phyloP scores from a whole-genome alignment of 2,329 filamentous ascomycete genomes.

The Aspergillus persii region DNA sequence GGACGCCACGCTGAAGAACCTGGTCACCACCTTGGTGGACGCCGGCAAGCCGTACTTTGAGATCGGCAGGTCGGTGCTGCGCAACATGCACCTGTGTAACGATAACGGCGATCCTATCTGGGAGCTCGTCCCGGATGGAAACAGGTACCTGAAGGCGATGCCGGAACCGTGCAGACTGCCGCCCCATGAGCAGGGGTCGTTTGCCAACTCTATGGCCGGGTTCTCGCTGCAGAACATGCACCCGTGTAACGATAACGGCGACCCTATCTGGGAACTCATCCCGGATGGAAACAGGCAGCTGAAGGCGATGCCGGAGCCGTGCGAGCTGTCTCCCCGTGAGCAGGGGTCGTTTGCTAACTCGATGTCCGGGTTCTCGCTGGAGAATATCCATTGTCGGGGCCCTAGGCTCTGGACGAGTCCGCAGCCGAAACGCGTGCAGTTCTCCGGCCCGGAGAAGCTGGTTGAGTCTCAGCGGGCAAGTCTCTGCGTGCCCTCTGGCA shows the following conservation, averaged over 20 bases:
- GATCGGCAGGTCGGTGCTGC: slow-evolving; percentile 12
- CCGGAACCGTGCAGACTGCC: background rate
- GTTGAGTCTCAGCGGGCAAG: background rate
- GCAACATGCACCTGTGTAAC: slow-evolving; percentile 9
- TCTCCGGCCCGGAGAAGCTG: background rate
- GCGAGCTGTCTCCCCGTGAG: background rate
- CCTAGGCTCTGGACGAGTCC: background rate
- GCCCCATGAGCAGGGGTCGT: background rate
- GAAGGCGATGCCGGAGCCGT: background rate
- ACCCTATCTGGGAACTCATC: background rate
- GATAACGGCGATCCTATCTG: background rate
- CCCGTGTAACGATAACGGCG: slow-evolving; percentile 1
- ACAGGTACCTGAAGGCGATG: background rate
- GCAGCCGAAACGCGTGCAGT: background rate
- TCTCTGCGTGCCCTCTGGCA: background rate
- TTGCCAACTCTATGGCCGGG: background rate
- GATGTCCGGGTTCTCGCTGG: background rate
- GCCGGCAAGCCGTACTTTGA: slow-evolving; percentile 3
- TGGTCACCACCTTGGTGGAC: slow-evolving; percentile 15
- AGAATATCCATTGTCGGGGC: background rate
- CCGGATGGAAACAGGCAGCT: background rate
- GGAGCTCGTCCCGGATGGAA: background rate
- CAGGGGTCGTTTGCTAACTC: background rate
- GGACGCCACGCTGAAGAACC: slow-evolving; percentile 9
- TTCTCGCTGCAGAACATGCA: slow-evolving; percentile 8